A percentile compares a stretch with the other conserved stretches of the same genome.
phyloP scores from a whole-genome alignment of 2,329 filamentous ascomycete species.

The Epichloe aotearoae region DNA sequence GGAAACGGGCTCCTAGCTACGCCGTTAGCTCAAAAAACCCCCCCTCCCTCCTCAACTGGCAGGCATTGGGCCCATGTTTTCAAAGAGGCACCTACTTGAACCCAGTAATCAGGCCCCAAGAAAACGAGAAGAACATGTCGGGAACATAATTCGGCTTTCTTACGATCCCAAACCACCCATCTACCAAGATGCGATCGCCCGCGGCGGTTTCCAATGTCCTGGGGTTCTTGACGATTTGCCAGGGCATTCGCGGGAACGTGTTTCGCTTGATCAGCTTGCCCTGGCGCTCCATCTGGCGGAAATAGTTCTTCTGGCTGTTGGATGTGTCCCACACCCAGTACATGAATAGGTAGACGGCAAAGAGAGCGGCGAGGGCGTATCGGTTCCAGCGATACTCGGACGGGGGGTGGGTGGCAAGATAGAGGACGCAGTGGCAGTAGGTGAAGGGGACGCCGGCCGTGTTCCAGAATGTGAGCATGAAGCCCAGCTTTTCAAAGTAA shows the following conservation, averaged over 20 bases:
- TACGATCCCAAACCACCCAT: slow-evolving; percentile 72
- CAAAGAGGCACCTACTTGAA: slow-evolving; percentile 22
- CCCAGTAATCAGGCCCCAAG: slow-evolving; percentile 38
- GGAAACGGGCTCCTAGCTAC: slow-evolving; percentile 55
- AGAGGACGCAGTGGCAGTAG: slow-evolving; percentile 90
- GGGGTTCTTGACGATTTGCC: slow-evolving; percentile 71
- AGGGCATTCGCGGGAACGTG: slow-evolving; percentile 81
- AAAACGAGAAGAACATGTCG: slow-evolving; percentile 34
- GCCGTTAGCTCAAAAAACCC: too few species aligned
- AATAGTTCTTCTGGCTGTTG: slow-evolving; percentile 81
- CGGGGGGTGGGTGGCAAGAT: slow-evolving; percentile 72
- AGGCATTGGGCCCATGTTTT: too few species aligned
- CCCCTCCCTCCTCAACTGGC: too few species aligned
- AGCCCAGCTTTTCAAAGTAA: slow-evolving; percentile 94
- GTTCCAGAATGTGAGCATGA: slow-evolving; percentile 98
- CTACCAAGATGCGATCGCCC: slow-evolving; percentile 58
- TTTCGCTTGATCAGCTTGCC: slow-evolving; percentile 58
- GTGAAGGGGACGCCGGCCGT: slow-evolving; percentile 78
- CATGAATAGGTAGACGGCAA: slow-evolving; percentile 59
- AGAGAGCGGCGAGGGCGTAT: slow-evolving; percentile 51
- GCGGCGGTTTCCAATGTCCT: slow-evolving; percentile 60
- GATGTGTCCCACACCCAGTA: slow-evolving; percentile 91
- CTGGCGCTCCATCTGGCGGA: slow-evolving; percentile 59
- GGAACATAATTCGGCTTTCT: slow-evolving; percentile 46
- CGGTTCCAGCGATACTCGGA: slow-evolving; percentile 65